Evolutionary conservation across 1,139 yeast genomes (phyloP), one percentile per base, ranked within the genome.

Genomic region (Suhomyces bokatorum): DNA sequence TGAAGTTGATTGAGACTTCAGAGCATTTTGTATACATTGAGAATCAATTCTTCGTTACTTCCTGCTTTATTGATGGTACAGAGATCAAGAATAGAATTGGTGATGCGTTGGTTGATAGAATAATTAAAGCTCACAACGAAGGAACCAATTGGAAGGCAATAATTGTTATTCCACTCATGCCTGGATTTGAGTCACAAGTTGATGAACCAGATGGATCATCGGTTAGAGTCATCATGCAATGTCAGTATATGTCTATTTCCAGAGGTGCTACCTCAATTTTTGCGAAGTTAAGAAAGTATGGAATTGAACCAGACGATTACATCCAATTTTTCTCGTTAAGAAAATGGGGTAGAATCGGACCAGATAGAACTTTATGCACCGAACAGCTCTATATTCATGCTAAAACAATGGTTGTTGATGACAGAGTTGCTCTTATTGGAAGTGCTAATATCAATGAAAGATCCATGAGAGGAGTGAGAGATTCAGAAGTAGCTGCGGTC

Each of bases 381-480:
- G 99, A 93, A 57, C 97, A 91, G 61, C 74, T 95, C 39, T 95
- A 95, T 56, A 85, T 95, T 40, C 99, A 95, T 64, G 97, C 97
- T 4, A 95, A 95, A 62, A 78, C 85, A 7, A 79, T 93, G 83
- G 77, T 93, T 58, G 97, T 86, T n/a, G 99, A 93, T 67, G 99
- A 93, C 60, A 75, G 96, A 42, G 79, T 85, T 36, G 97, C 96
- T 3, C 86, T 93, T 42, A 91, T 93, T 56, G 99, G 99, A 3
- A 87, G 97, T 60, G 99, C 99, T 1, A 93, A 93, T 60, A 88
- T 93, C 52, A 93, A 93, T 59, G 99, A 93, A 65, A 78, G 99
- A 57, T 90, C 97, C 0, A 90, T 90, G 89, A 75, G 95, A 54
- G 99, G 99, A 17, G 75, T 78, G 17, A 77, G 99, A 60, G 99